Percentiles rank a stretch among this genome's conserved stretches.
Conservation (phyloP, 345 rosid genomes). For the Alliaria petiolata region DNA sequence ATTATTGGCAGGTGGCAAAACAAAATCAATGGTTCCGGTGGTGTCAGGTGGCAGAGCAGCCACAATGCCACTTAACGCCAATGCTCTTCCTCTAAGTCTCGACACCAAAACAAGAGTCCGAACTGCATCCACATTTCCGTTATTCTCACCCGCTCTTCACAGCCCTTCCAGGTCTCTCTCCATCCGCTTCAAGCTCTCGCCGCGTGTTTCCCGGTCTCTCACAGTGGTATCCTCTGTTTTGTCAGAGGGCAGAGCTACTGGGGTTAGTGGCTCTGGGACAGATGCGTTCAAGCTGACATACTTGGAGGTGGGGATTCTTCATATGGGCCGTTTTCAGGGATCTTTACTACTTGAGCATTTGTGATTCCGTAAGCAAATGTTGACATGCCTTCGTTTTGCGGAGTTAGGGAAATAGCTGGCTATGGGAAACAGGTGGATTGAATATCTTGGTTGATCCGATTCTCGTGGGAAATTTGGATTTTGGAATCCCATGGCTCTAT, state of each 20-base stretch:
- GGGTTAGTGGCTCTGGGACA: slow-evolving; percentile 41
- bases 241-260: slow-evolving; percentile 60
- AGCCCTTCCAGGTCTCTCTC: slow-evolving; percentile 13
- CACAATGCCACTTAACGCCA: slow-evolving; percentile 13
- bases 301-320: slow-evolving; percentile 59
- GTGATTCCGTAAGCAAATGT: not conserved
- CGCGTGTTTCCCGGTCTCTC: slow-evolving; percentile 27
- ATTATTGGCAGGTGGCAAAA: not conserved
- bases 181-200: slow-evolving; percentile 31
- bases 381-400: slow-evolving; percentile 7
- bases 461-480: slow-evolving; percentile 86
- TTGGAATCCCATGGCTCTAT: slow-evolving; percentile 90
- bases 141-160: slow-evolving; percentile 24
- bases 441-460: slow-evolving; percentile 79
- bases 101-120: slow-evolving; percentile 20
- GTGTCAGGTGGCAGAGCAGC: slow-evolving; percentile 19
- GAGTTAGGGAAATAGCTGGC: slow-evolving; percentile 81
- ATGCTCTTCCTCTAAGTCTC: slow-evolving; percentile 24
- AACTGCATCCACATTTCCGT: slow-evolving; percentile 11
- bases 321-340: not conserved
- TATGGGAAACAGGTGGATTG: slow-evolving; percentile 76
- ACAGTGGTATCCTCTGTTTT: slow-evolving; percentile 48
- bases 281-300: slow-evolving; percentile 66
- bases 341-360: not conserved
- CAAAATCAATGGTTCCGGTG: slow-evolving; percentile 18